These are phyloP conservation scores for Calonectria crousiana DNA, from an alignment of 2,329 filamentous ascomycete genomes.

Conservation along the genomic window DNA sequence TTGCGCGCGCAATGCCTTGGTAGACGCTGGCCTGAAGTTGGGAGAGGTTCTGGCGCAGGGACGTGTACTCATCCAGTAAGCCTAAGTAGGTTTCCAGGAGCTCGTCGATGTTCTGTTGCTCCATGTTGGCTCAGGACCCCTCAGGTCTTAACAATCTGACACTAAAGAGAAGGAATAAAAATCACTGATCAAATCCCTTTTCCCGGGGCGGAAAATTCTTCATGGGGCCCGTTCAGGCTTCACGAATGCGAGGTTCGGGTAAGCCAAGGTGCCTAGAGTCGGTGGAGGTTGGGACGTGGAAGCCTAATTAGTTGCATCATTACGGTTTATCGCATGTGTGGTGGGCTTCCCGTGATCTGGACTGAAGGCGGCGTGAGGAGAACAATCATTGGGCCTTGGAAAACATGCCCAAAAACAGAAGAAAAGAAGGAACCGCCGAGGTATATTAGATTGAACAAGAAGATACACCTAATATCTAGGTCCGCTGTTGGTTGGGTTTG, in stretches of 20 bases:
- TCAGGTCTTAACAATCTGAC: neutral
- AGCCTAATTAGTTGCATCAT: slow-evolving; percentile 27
- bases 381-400: neutral
- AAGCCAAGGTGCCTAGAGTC: slow-evolving; percentile 1
- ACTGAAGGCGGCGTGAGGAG: neutral
- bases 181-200: neutral
- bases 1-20: slow-evolving; percentile 77
- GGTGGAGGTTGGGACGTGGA: slow-evolving; percentile 15
- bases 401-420: neutral
- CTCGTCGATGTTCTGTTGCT: slow-evolving; percentile 65
- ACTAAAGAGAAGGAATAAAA: neutral
- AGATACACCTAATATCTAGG: neutral
- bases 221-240: neutral
- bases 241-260: neutral
- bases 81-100: slow-evolving; percentile 75
- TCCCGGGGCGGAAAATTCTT: neutral
- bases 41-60: slow-evolving; percentile 66
- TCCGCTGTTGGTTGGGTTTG: slow-evolving; percentile 42
- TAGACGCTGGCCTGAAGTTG: slow-evolving; percentile 67
- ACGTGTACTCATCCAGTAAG: slow-evolving; percentile 76
- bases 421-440: neutral
- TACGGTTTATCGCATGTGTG: slow-evolving; percentile 36
- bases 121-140: slow-evolving; percentile 28
- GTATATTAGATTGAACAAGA: neutral
- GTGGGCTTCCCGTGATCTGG: neutral